A percentile compares a stretch with the other conserved stretches of the same genome.
Evolutionary conservation across 176 grass and related monocot species (phyloP).

Genomic region (Bonia amplexicaulis): DNA sequence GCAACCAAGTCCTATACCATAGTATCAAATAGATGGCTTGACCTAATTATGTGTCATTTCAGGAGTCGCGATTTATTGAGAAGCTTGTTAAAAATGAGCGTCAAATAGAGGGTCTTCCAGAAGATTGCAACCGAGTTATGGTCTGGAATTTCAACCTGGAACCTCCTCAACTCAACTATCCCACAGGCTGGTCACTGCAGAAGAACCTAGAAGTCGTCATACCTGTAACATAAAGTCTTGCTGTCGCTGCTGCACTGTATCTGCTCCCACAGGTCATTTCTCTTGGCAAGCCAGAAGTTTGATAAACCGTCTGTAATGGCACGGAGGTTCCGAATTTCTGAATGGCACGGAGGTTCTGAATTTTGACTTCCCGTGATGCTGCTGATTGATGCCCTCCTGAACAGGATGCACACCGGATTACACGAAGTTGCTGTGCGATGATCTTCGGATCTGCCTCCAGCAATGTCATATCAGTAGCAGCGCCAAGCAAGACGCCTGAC

Average conservation of each 20-base stretch:
- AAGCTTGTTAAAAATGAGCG: constrained; percentile 78
- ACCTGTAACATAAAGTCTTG: constrained; percentile 40
- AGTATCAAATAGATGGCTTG: not conserved
- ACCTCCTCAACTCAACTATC: constrained; percentile 51
- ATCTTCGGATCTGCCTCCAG: constrained; percentile 11
- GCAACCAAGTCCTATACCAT: not conserved
- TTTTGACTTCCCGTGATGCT: not conserved
- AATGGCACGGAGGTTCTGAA: not conserved
- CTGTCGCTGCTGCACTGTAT: not conserved
- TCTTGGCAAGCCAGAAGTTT: constrained; percentile 10
- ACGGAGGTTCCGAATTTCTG: not conserved
- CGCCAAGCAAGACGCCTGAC: not conserved
- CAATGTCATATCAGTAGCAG: not conserved
- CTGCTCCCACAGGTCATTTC: constrained; percentile 28
- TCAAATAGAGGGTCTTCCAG: constrained; percentile 83
- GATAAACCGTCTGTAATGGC: not conserved
- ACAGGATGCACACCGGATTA: not conserved
- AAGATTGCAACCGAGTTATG: constrained; percentile 79
- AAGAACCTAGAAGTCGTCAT: constrained; percentile 50
- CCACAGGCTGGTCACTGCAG: constrained; percentile 58
- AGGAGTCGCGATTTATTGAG: constrained; percentile 81
- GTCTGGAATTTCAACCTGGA: constrained; percentile 71
- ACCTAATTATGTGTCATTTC: constrained; percentile 32
- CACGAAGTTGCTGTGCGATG: not conserved
- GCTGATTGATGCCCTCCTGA: constrained; percentile 11